Conservation (phyloP, 331 rosid species). For the Malus hybrid region DNA sequence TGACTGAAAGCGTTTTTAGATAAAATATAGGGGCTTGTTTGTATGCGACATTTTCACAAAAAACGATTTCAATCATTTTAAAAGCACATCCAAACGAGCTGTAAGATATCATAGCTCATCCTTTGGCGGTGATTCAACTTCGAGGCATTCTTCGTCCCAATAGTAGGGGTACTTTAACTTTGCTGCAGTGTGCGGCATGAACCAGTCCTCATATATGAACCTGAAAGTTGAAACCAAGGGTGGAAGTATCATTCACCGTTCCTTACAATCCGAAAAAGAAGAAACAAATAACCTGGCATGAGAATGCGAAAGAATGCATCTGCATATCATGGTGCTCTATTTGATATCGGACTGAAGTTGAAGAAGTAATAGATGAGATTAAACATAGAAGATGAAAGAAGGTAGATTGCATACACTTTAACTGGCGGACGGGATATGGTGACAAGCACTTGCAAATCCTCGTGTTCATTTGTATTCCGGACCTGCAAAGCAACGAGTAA, state of each 20-base stretch:
- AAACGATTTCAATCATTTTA: no score
- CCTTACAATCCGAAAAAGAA: not conserved
- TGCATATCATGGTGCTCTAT: not conserved
- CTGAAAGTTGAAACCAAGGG: conserved; percentile 23
- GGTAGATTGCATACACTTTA: conserved; percentile 62
- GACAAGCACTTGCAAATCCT: conserved; percentile 80
- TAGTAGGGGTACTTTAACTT: conserved; percentile 61
- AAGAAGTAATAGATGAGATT: not conserved
- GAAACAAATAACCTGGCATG: not conserved
- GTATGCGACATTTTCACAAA: no score
- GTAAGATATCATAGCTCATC: conserved; percentile 47
- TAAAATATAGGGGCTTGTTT: no score
- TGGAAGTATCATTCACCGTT: not conserved
- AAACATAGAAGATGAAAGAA: conserved; percentile 9
- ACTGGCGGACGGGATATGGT: conserved; percentile 81
- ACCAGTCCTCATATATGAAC: conserved; percentile 76
- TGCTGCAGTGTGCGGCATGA: conserved; percentile 86
- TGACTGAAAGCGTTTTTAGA: no score
- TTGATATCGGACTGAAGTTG: not conserved
- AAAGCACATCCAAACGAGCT: no score
- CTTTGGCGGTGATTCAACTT: conserved; percentile 32
- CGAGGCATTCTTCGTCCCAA: conserved; percentile 72
- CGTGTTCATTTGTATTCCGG: conserved; percentile 59
- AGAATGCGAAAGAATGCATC: not conserved
- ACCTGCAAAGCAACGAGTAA: conserved; percentile 49